Conservation (phyloP, 768 basidiomycete species). For the Lactifluus pinguis region DNA sequence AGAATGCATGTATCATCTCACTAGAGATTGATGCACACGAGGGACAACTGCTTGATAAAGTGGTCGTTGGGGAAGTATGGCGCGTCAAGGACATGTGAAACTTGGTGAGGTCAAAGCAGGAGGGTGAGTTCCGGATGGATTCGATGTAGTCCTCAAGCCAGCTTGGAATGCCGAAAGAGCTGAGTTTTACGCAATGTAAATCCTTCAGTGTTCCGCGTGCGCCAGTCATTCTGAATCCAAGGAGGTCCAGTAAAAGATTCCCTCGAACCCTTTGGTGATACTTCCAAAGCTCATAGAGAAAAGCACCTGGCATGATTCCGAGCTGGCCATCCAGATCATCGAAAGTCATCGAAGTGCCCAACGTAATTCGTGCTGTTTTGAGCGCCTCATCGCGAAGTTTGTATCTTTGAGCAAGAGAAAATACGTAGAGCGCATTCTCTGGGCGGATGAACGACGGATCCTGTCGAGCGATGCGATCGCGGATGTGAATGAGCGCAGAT, state of each 20-base stretch:
- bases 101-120: neutral
- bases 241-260: neutral
- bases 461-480: neutral
- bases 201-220: neutral
- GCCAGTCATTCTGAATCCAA: neutral
- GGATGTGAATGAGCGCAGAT: neutral
- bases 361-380: neutral
- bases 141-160: slow-evolving; percentile 2
- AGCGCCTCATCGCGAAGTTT: neutral
- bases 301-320: neutral
- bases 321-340: neutral
- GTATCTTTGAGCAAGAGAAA: neutral
- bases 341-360: neutral
- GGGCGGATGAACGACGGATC: neutral
- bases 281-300: slow-evolving; percentile 1
- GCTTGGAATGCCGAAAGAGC: neutral
- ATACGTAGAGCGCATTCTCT: neutral
- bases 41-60: neutral
- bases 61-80: neutral
- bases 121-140: neutral
- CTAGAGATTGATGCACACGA: neutral
- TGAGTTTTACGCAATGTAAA: neutral
- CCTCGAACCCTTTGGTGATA: slow-evolving; percentile 14
- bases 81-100: slow-evolving; percentile 3
- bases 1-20: neutral